A percentile compares a stretch with the other conserved stretches of the same genome.
These are phyloP conservation scores for Zymoseptoria passerinii DNA, from an alignment of 2,329 filamentous ascomycete species.

Conservation along the genomic window DNA sequence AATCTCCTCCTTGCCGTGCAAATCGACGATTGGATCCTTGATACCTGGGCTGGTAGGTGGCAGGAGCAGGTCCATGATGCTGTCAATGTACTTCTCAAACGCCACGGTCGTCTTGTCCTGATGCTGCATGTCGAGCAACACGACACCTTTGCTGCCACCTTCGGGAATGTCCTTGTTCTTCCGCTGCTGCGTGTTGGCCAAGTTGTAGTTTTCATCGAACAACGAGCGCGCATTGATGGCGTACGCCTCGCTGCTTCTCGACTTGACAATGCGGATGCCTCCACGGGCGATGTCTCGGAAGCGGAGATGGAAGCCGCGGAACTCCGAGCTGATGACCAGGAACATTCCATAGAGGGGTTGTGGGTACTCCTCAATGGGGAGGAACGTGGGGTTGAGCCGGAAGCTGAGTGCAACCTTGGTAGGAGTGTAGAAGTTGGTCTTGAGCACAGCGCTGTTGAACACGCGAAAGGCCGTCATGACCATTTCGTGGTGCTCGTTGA, in stretches of 20 bases:
- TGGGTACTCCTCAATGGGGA: conserved; percentile 86
- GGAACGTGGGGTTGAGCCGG: conserved; percentile 79
- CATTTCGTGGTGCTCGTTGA: conserved; percentile 94
- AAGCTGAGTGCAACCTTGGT: conserved; percentile 98
- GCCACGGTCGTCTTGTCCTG: conserved; percentile 87
- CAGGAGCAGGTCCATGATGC: conserved; percentile 87
- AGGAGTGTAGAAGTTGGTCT: conserved; percentile 96
- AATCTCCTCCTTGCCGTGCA: conserved; percentile 92
- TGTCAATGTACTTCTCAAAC: conserved; percentile 99
- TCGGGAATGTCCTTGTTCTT: conserved; percentile 99
- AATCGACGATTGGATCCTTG: conserved; percentile 96
- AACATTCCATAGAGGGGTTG: conserved; percentile 97
- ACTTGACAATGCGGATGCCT: conserved; percentile 98
- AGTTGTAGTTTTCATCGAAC: conserved; percentile 97
- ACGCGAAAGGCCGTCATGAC: conserved; percentile 95
- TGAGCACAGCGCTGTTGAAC: conserved; percentile 88
- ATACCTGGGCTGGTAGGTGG: conserved; percentile 88
- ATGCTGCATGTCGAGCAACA: conserved; percentile 85
- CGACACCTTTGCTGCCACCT: conserved; percentile 95
- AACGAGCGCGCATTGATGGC: conserved; percentile 91
- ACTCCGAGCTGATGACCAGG: conserved; percentile 92
- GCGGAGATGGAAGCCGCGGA: conserved; percentile 91
- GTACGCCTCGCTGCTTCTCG: conserved; percentile 89
- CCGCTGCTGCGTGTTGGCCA: conserved; percentile 95
- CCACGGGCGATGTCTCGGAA: conserved; percentile 96